Evolutionary conservation across 2,329 filamentous ascomycete species (phyloP), one percentile per base, ranked within the genome.

Genomic region (Grosmannia clavigera): DNA sequence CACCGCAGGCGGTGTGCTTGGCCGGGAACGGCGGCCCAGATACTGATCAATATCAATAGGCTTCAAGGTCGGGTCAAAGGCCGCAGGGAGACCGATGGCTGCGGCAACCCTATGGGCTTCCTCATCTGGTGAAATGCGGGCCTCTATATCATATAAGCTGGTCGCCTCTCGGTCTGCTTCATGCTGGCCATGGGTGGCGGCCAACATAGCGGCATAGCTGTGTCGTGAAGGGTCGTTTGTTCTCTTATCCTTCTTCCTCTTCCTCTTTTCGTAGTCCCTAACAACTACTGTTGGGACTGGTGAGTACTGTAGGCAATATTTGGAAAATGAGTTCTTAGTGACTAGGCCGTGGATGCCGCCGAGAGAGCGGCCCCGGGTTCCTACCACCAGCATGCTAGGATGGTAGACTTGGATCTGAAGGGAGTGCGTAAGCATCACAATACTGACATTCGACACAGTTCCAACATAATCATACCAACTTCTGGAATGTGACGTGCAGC

Each of bases 261-360:
- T 83, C 25, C 92, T 86, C 74, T 95, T 95, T 63, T 88, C 87
- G 38, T 87, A 88, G 43, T 92, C 91, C 4, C 92, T 83, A 11
- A 96, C 92, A 38, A 96, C 92, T 35, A 96, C 92, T 9, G 96
- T 92, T 1, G 92, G 92, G 1, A 96, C 89, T 0, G 92, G 91
- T 1, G 89, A 95, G 70, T 95, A 92, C 70, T 96, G 92, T 14
- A 96, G 79, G 68, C 92, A 96, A 73, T 96, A 96, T 70, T 96
- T 96, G 31, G 90, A 95, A 53, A 96, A 92, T 0, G 88, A 94
- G 64, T 90, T 94, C 52, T 80, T 81, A 56, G 89, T 90, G 51
- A 96, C 81, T 35, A 96, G 77, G 55, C 90, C 89, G 70, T 95
- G 91, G 61, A 96, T 85, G 31, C 91, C 90, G 40, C 90, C 90